Conservation (phyloP, 768 basidiomycete genomes). For the Leccinum subgranulosum region DNA sequence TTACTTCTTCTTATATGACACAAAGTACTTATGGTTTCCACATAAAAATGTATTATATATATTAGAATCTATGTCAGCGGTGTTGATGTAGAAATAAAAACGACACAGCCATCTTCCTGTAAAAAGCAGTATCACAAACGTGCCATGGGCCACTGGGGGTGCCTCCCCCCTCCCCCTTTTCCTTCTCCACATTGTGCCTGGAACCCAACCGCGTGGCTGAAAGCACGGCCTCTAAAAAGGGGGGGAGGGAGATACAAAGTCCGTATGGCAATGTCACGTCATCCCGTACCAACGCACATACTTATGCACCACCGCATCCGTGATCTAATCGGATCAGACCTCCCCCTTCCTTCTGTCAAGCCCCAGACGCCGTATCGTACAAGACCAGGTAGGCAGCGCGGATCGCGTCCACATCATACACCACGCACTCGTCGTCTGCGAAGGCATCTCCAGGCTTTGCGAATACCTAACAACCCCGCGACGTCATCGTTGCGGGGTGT, state of each 20-base stretch:
- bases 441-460: constrained; percentile 14
- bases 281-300: not conserved
- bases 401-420: constrained; percentile 25
- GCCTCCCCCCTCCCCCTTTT: no score
- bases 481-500: no score
- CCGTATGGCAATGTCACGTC: not conserved
- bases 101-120: not conserved
- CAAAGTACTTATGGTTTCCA: no score
- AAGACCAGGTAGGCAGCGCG: constrained; percentile 24
- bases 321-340: not conserved
- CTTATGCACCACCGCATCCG: not conserved
- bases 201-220: not conserved
- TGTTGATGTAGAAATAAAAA: not conserved
- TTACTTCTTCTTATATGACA: no score
- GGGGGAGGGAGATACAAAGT: not conserved
- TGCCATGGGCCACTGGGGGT: no score
- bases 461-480: constrained; percentile 10
- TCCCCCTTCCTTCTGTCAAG: not conserved
- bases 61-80: not conserved
- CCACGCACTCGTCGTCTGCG: constrained; percentile 22
- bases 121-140: not conserved
- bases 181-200: not conserved
- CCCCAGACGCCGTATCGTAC: constrained; percentile 7
- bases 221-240: not conserved
- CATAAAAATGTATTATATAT: no score